Evolutionary conservation across 164 flowering plant genomes (phyloP).

Genomic region (Stephania japonica): DNA sequence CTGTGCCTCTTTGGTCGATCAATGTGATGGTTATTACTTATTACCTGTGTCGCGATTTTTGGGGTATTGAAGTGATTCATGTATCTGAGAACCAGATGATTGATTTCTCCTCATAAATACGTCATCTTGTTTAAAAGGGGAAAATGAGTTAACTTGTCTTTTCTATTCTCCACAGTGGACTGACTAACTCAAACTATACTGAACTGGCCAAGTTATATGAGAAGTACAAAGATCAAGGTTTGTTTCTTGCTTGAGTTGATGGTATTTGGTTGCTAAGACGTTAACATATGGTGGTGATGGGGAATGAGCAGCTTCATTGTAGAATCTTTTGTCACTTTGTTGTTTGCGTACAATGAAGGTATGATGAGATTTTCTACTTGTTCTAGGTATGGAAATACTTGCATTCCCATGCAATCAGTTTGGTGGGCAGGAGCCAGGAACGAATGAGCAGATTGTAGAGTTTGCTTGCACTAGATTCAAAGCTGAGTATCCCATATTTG

Average conservation of each 20-base stretch:
- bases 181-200: constrained; percentile 78
- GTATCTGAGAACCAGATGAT: no score
- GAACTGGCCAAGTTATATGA: constrained; percentile 60
- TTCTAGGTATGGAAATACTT: constrained; percentile 71
- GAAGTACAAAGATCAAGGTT: constrained; percentile 82
- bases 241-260: neutral
- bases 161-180: constrained; percentile 46
- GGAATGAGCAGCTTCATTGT: neutral
- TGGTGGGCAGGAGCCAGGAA: constrained; percentile 78
- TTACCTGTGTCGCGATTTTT: no score
- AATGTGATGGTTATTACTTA: no score
- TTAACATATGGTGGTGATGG: neutral
- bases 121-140: no score
- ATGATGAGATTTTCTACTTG: neutral
- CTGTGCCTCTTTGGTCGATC: no score
- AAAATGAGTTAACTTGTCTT: neutral
- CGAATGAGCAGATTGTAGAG: constrained; percentile 54
- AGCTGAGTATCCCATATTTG: constrained; percentile 81
- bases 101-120: no score
- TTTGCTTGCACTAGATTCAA: constrained; percentile 78
- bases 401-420: constrained; percentile 96
- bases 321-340: neutral
- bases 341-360: neutral
- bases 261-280: neutral
- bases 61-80: no score